phyloP scores from a whole-genome alignment of 1,284 basidiomycete species.

The Meripilus lineatus region DNA sequence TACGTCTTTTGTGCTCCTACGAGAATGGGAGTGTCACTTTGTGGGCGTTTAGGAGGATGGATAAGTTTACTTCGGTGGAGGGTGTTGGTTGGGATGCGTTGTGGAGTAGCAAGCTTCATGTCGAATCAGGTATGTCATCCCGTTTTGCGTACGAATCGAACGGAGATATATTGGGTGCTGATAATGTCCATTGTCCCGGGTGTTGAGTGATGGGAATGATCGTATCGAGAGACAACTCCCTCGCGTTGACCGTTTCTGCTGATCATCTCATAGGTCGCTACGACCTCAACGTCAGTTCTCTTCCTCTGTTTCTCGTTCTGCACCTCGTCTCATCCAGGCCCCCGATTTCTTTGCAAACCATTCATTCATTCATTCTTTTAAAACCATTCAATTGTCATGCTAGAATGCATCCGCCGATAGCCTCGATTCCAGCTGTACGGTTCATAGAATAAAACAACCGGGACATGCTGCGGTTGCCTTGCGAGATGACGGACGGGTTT shows the following conservation, averaged over 20 bases:
- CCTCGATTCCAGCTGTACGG: slow-evolving; percentile 20
- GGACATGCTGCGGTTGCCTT: slow-evolving; percentile 74
- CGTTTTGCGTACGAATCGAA: neutral
- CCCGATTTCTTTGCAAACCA: neutral
- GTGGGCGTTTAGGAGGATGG: slow-evolving; percentile 42
- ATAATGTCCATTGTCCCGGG: slow-evolving; percentile 1
- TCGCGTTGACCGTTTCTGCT: slow-evolving; percentile 78
- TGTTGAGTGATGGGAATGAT: slow-evolving; percentile 86
- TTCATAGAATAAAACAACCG: slow-evolving; percentile 67
- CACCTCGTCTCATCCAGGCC: neutral
- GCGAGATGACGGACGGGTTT: slow-evolving; percentile 71
- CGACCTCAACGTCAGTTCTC: slow-evolving; percentile 45
- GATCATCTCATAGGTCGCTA: slow-evolving; percentile 78
- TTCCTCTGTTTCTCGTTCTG: no score
- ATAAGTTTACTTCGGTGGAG: slow-evolving; percentile 52
- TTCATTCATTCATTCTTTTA: neutral
- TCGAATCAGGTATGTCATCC: slow-evolving; percentile 67
- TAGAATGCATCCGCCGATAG: slow-evolving; percentile 7
- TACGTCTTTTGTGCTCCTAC: slow-evolving; percentile 68
- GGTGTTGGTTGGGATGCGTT: slow-evolving; percentile 68
- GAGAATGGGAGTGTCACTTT: slow-evolving; percentile 78
- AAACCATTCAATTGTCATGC: neutral
- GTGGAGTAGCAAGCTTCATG: slow-evolving; percentile 71
- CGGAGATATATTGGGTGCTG: neutral
- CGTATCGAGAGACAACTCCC: slow-evolving; percentile 51